A percentile compares a stretch with the other conserved stretches of the same genome.
Conservation (phyloP, 2,329 filamentous ascomycete genomes). For the Penicillium thymicola region DNA sequence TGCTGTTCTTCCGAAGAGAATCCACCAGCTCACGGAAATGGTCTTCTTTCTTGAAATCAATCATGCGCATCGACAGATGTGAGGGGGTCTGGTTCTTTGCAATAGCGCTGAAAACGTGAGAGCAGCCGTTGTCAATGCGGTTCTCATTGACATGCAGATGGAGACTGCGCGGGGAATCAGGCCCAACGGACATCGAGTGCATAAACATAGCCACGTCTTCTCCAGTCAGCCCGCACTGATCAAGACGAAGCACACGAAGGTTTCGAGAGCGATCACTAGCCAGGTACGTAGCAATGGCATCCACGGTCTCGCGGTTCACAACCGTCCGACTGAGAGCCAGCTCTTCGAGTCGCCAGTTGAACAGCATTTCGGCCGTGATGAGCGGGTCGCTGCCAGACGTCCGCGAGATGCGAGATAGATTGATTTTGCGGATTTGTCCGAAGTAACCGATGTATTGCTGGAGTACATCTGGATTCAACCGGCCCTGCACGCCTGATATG, state of each 20-base stretch:
- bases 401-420: conserved; percentile 62
- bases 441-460: conserved; percentile 66
- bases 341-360: conserved; percentile 66
- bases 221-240: conserved; percentile 65
- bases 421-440: conserved; percentile 62
- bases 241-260: conserved; percentile 60
- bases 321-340: conserved; percentile 62
- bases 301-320: conserved; percentile 61
- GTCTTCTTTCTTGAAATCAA: conserved; percentile 65
- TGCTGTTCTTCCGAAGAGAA: conserved; percentile 61
- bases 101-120: conserved; percentile 44
- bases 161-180: conserved; percentile 53
- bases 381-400: conserved; percentile 62
- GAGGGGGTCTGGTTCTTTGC: conserved; percentile 57
- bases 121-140: conserved; percentile 44
- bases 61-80: conserved; percentile 63
- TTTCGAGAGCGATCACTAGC: conserved; percentile 58
- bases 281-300: conserved; percentile 64
- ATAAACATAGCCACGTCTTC: conserved; percentile 63
- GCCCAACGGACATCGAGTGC: conserved; percentile 56
- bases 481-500: conserved; percentile 64
- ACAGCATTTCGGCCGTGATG: conserved; percentile 63
- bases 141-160: conserved; percentile 67
- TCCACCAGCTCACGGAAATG: conserved; percentile 62
- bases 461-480: conserved; percentile 62